A percentile compares a stretch with the other conserved stretches of the same genome.
phyloP scores from a whole-genome alignment of 1,139 yeast genomes.

The Yamadazyma atmosphaerica region DNA sequence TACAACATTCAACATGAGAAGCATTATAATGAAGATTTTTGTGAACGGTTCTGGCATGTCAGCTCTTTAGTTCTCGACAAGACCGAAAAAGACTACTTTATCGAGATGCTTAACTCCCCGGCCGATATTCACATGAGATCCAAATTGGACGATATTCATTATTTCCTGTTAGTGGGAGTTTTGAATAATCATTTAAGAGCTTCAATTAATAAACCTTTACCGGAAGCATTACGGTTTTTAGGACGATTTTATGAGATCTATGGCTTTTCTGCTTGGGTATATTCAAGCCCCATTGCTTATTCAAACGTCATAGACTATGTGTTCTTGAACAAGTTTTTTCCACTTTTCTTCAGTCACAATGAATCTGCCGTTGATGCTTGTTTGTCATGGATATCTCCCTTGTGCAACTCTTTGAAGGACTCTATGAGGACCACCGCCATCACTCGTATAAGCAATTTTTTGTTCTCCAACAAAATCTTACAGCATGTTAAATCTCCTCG shows the following conservation, averaged over 20 bases:
- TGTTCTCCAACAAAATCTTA: conserved; percentile 3
- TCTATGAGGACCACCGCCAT: conserved; percentile 8
- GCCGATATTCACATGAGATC: conserved; percentile 44
- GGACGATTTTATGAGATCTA: conserved; percentile 39
- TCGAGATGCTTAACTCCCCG: conserved; percentile 42
- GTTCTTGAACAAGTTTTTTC: conserved; percentile 36
- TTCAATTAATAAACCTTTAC: conserved; percentile 52
- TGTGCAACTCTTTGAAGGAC: conserved; percentile 10
- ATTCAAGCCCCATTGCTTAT: conserved; percentile 50
- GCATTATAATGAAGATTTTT: conserved; percentile 41
- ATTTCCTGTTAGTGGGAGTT: conserved; percentile 46
- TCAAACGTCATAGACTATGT: conserved; percentile 57
- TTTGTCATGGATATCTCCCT: conserved; percentile 10
- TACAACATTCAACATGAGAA: conserved; percentile 54
- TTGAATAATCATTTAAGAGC: conserved; percentile 53
- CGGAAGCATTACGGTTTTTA: conserved; percentile 51
- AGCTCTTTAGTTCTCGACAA: conserved; percentile 40
- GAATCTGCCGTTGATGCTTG: not conserved
- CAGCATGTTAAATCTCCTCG: not conserved
- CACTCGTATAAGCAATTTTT: conserved; percentile 7
- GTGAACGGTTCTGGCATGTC: conserved; percentile 56
- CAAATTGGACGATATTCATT: conserved; percentile 36
- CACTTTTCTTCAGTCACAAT: conserved; percentile 10
- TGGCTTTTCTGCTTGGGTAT: conserved; percentile 49
- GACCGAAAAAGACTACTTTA: conserved; percentile 39